These are phyloP conservation scores for Dichomitus squalens DNA, from an alignment of 1,284 basidiomycete genomes.

Conservation along the genomic window DNA sequence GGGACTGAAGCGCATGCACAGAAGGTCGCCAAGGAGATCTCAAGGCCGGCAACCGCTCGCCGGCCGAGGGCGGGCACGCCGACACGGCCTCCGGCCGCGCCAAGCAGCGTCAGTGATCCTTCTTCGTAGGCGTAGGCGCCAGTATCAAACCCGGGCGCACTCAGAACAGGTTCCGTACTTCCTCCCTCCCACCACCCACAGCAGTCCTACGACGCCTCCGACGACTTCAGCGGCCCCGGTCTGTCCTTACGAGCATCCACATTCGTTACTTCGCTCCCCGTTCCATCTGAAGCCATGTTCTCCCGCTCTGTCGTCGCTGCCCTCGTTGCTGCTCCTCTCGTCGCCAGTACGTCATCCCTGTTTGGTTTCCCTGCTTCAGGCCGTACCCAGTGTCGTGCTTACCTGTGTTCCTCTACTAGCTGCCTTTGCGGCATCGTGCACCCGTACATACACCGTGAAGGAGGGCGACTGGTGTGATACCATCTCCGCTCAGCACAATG, in stretches of 20 bases:
- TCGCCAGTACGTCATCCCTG: slow-evolving; percentile 42
- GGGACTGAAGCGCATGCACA: neutral
- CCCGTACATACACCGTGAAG: slow-evolving; percentile 61
- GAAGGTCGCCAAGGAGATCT: neutral
- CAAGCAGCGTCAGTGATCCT: no score
- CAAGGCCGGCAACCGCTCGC: neutral
- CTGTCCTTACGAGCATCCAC: slow-evolving; percentile 26
- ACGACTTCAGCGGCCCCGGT: slow-evolving; percentile 21
- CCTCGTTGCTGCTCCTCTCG: slow-evolving; percentile 43
- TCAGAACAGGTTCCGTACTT: neutral
- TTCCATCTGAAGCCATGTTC: slow-evolving; percentile 45
- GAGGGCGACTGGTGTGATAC: slow-evolving; percentile 66
- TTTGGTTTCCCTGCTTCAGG: neutral
- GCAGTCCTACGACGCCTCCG: slow-evolving; percentile 18
- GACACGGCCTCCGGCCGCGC: neutral
- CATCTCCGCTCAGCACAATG: slow-evolving; percentile 66
- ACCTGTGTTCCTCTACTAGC: slow-evolving; percentile 32
- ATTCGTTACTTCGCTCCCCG: slow-evolving; percentile 24
- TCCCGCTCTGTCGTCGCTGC: slow-evolving; percentile 41
- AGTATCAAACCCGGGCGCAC: slow-evolving; percentile 12
- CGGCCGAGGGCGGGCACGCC: neutral
- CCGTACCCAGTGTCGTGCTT: slow-evolving; percentile 3
- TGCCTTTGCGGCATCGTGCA: slow-evolving; percentile 51
- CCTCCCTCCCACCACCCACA: slow-evolving; percentile 4
- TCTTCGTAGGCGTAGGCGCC: no score